Evolutionary conservation across 495 filamentous ascomycete genomes (phyloP).

Genomic region (Aspergillus ostianus): DNA sequence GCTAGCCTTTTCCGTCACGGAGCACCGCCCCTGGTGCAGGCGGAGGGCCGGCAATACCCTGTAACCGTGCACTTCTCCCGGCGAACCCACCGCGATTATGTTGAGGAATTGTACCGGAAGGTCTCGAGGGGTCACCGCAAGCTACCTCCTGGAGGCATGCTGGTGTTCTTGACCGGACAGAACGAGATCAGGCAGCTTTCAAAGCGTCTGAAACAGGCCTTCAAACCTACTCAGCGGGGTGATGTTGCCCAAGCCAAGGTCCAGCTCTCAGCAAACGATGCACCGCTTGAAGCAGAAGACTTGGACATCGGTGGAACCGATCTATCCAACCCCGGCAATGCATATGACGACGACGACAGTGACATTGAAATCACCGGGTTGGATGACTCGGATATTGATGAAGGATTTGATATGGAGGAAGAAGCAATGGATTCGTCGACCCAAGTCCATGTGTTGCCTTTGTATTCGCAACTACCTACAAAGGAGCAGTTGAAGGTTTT

Average conservation of each 20-base stretch:
- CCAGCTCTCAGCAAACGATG: slow-evolving; percentile 72
- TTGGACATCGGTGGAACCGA: slow-evolving; percentile 70
- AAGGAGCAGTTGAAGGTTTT: slow-evolving; percentile 94
- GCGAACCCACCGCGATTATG: slow-evolving; percentile 80
- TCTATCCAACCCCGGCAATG: slow-evolving; percentile 36
- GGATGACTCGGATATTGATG: slow-evolving; percentile 54
- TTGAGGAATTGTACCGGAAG: slow-evolving; percentile 85
- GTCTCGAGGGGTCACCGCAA: slow-evolving; percentile 86
- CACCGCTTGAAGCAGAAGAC: slow-evolving; percentile 81
- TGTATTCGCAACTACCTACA: slow-evolving; percentile 93
- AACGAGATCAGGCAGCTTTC: slow-evolving; percentile 81
- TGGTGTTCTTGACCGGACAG: slow-evolving; percentile 95
- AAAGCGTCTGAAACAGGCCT: slow-evolving; percentile 72
- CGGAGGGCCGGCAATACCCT: slow-evolving; percentile 89
- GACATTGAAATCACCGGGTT: slow-evolving; percentile 48
- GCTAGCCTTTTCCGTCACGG: slow-evolving; percentile 68
- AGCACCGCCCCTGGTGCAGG: slow-evolving; percentile 80
- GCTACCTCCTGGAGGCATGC: slow-evolving; percentile 85
- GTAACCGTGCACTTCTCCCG: slow-evolving; percentile 89
- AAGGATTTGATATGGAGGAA: slow-evolving; percentile 60
- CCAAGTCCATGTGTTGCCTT: slow-evolving; percentile 78
- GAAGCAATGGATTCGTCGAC: slow-evolving; percentile 64
- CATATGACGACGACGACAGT: slow-evolving; percentile 33
- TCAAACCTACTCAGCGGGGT: slow-evolving; percentile 56
- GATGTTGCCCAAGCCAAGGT: slow-evolving; percentile 60